Percentiles rank a stretch among this genome's conserved stretches.
Evolutionary conservation across 75 land plant genomes (phyloP).

Genomic region (Adiantum capillusveneris): DNA sequence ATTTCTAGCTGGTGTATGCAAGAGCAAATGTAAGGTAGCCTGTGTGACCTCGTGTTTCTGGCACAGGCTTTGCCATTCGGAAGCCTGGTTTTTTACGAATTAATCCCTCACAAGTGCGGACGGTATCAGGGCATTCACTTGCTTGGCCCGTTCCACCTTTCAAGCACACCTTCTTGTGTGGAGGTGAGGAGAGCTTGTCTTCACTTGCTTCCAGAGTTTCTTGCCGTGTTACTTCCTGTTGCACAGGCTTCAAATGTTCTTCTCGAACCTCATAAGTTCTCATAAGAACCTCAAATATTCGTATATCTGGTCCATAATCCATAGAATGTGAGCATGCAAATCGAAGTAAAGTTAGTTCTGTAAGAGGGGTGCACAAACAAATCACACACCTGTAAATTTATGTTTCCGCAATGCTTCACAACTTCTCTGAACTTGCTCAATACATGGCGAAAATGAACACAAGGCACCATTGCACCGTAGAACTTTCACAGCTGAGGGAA

Average conservation of each 20-base stretch:
- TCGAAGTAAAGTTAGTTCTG: too few species aligned
- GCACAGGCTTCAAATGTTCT: slow-evolving; percentile 11
- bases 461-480: slow-evolving; percentile 61
- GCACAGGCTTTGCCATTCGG: slow-evolving; percentile 39
- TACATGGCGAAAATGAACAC: slow-evolving; percentile 96
- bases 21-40: slow-evolving; percentile 90
- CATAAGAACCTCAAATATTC: slow-evolving; percentile 89
- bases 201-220: slow-evolving; percentile 1
- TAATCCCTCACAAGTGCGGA: slow-evolving; percentile 14
- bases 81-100: slow-evolving; percentile 3
- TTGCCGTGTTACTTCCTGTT: not conserved
- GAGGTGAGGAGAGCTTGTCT: slow-evolving; percentile 14
- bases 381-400: slow-evolving; percentile 29
- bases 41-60: slow-evolving; percentile 88
- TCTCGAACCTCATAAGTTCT: slow-evolving; percentile 72
- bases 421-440: slow-evolving; percentile 84
- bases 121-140: slow-evolving; percentile 6
- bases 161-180: slow-evolving; percentile 42
- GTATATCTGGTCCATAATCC: slow-evolving; percentile 44
- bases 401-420: slow-evolving; percentile 34
- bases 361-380: too few species aligned
- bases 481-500: slow-evolving; percentile 58
- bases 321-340: too few species aligned
- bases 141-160: slow-evolving; percentile 13
- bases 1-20: too few species aligned